phyloP scores from a whole-genome alignment of 441 rosid genomes.

The Euphorbia schlechtendalii region DNA sequence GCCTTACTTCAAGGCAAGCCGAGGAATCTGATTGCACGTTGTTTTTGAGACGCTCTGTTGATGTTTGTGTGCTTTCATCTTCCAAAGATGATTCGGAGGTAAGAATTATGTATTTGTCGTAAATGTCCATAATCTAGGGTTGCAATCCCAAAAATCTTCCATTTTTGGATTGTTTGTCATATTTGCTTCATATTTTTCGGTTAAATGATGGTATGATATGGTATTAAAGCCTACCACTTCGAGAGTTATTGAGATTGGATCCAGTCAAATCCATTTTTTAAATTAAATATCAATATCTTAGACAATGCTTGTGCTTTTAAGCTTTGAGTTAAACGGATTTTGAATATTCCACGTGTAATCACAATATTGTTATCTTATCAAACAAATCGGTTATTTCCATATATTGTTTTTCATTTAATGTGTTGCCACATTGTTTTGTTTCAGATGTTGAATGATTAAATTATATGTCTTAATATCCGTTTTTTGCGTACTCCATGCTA shows the following conservation, averaged over 20 bases:
- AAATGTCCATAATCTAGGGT: conserved; percentile 18
- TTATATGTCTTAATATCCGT: too few relatives aligned
- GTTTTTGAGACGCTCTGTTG: conserved; percentile 68
- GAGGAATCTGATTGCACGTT: conserved; percentile 60
- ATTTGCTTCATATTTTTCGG: too few relatives aligned
- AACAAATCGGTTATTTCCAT: too few relatives aligned
- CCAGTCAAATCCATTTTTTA: too few relatives aligned
- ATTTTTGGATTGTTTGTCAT: too few relatives aligned
- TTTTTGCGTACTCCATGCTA: too few relatives aligned
- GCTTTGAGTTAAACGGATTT: not conserved
- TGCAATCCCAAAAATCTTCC: not conserved
- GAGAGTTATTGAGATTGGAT: too few relatives aligned
- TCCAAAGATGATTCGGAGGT: conserved; percentile 26
- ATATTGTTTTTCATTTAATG: too few relatives aligned
- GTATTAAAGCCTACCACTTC: not conserved
- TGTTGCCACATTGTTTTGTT: too few relatives aligned
- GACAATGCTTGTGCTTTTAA: not conserved
- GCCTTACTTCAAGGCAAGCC: conserved; percentile 71
- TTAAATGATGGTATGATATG: not conserved
- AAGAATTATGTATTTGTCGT: conserved; percentile 30
- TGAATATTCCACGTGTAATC: not conserved
- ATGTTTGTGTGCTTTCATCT: conserved; percentile 54
- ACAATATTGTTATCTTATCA: too few relatives aligned
- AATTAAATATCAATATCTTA: too few relatives aligned
- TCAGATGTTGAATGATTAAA: too few relatives aligned